A percentile compares a stretch with the other conserved stretches of the same genome.
phyloP scores from a whole-genome alignment of 345 rosid genomes.

The Schrenkiella parvula region DNA sequence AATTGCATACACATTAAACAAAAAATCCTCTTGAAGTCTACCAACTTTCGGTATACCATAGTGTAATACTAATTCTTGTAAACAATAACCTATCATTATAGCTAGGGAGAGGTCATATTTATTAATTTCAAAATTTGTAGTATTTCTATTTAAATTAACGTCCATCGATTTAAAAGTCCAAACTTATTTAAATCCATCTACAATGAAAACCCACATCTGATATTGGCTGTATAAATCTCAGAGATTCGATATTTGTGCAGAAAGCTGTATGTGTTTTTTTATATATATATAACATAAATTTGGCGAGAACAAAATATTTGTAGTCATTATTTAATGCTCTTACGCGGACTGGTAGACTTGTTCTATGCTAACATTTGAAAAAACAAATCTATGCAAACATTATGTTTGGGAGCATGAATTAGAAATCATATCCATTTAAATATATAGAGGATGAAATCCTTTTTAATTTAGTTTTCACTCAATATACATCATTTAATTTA shows the following conservation, averaged over 20 bases:
- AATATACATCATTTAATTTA: no score
- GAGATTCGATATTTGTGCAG: constrained; percentile 13
- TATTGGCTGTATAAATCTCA: constrained; percentile 1
- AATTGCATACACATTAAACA: background rate
- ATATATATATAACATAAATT: background rate
- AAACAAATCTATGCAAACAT: background rate
- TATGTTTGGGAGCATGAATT: background rate
- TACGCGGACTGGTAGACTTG: constrained; percentile 30
- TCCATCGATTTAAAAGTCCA: constrained; percentile 13
- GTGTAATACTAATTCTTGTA: background rate
- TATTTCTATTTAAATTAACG: background rate
- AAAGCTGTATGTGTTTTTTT: constrained; percentile 11
- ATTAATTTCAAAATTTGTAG: background rate
- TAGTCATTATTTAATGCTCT: background rate
- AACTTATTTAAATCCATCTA: background rate
- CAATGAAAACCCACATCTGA: background rate
- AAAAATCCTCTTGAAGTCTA: background rate
- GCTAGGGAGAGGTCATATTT: constrained; percentile 9
- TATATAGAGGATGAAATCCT: constrained; percentile 11
- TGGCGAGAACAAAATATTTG: background rate
- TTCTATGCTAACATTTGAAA: constrained; percentile 1
- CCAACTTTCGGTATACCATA: background rate
- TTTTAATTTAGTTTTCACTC: background rate
- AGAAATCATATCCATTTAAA: background rate
- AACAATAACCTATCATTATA: background rate